Base-by-base conservation (phyloP, 192 early-diverging fungal species). In the Coemansia sp. region DNA sequence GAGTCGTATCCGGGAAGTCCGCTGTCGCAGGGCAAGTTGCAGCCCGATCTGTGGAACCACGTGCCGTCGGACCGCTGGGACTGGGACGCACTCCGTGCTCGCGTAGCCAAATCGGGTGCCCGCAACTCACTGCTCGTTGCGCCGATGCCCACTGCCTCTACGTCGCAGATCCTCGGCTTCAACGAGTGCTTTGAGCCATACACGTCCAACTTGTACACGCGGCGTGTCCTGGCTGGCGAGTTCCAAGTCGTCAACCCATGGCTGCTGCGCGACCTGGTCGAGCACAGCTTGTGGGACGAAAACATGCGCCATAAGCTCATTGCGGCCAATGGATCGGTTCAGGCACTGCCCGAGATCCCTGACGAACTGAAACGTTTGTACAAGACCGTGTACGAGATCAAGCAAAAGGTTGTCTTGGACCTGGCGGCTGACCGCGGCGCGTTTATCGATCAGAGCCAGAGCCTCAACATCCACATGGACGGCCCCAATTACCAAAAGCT, bases 241-340 rank as follows among this genome's bases (percentile, higher is more conserved):
- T 98, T 98, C 88, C 96, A 98, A 77, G 87, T 98, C 44, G 96
- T 97, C 52, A 98, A 98, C 75, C 95, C 89, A 26, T 95, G 94
- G 86, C 82, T 98, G 74, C 78, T 97, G 55, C 94, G 94, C 72
- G 96, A 98, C 52, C 83, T 98, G 49, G 95, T 95, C 1, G 93
- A 95, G 65, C 85, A 92, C 50, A 88, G 87, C 17, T 69, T 98
- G 40, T 98, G 96, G 95, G 88, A 93, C 77, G 96, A 98, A 62
- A 71, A 82, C 47, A 91, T 97, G 85, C 95, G 95, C 75, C 94
- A 96, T 72, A 85, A 86, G 42, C 96, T 97, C 44, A 98, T 98
- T 69, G 83, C 92, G 0, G 92, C 95, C 69, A 90, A 87, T 69
- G 95, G 95, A 5, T 93, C 89, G 6, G 84, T 97, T 25, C 93